Base-by-base conservation (phyloP, 208 protist genomes). In the Acanthamoeba divionensis region DNA sequence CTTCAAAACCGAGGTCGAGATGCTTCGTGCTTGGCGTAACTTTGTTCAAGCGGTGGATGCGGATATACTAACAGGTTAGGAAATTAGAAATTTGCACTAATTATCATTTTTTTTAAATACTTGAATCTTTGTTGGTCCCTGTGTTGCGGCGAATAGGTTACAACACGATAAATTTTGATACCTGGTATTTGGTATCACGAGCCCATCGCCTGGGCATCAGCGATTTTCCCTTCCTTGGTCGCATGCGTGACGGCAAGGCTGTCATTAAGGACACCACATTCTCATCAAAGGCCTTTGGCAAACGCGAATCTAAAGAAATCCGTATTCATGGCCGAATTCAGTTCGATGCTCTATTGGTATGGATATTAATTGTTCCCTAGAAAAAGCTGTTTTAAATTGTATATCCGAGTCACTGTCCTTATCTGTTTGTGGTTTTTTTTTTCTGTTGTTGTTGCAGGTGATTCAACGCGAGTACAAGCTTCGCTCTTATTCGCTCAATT, bases 101-200 rank as follows among this genome's bases (percentile, higher is more conserved):
- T 73, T 18, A 24, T 73, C 18, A 33, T 85, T 38, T 9, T 41
- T 89, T 89, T 85, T 2, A 15, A 18, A 7, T 13, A 90, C 29
- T 52, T 89, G 5, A 89, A 98, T 88, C 97, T 97, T 21, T 98
- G 99, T 93, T 99, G 33, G 90, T 99, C 18, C 99, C 97, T 6
- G 98, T 98, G n/a, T n/a, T n/a, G n/a, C n/a, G n/a, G n/a, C n/a
- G n/a, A n/a, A n/a, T n/a, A n/a, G n/a, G n/a, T 33, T 99, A 99
- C 95, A 99, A 99, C 95, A 99, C 99, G 77, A 95, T 96, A 90
- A 99, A 99, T 90, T 99, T 99, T 93, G 99, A 99, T 95, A 95
- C 99, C 50, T 98, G 98, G 0, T 99, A 99, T 91, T 90, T 99
- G 8, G 94, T 99, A 24, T 96, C 98, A 65, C 96, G 99, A 47